Evolutionary conservation across 169 alveolate genomes (phyloP), one percentile per base, ranked within the genome.

Genomic region (Plasmodium blacklocki): DNA sequence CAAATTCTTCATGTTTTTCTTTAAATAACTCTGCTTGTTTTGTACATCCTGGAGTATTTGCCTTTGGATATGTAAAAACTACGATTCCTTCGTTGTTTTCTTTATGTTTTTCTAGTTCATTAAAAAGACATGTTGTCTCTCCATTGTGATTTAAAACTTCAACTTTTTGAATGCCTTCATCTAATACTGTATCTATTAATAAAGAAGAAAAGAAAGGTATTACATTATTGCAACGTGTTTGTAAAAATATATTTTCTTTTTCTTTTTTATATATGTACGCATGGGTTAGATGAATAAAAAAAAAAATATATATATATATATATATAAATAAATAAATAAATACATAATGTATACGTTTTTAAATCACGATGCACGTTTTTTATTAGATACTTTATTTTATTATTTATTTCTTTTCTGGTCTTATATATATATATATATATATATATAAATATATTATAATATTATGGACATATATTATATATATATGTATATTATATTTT

Each of bases 11-110:
- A 66, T 21, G 62, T 29, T 75, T 88, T 29, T 73, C 68, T 29
- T 88, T 88, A 49, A 92, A 94, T 18, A 73, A 43, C 19, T 94
- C 73, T 29, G 96, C 96, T 88, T 94, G 96, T 45, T 90, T 76
- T 3, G 95, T 94, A 43, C 96, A 94, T 5, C 88, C 89, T 3
- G 96, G 96, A 15, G 96, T 94, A 54, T 91, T 88, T 6, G 93
- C 95, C 18, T 93, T 88, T 0, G 96, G 96, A 45, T 91, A 94
- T 15, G 93, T 83, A 59, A 94, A 94, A 70, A 93, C 29, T 0
- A 93, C 96, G 15, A 92, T 23, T 18, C 96, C 96, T 32, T 32
- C 45, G n/a, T 94, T 93, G 85, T 64, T 52, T 15, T 71, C 90
- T 5, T 49, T 71, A 43, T 94, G 89, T 49, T 93, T 74, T 26